These are phyloP conservation scores for Piloderma croceum DNA, from an alignment of 768 basidiomycete species.

Conservation along the genomic window DNA sequence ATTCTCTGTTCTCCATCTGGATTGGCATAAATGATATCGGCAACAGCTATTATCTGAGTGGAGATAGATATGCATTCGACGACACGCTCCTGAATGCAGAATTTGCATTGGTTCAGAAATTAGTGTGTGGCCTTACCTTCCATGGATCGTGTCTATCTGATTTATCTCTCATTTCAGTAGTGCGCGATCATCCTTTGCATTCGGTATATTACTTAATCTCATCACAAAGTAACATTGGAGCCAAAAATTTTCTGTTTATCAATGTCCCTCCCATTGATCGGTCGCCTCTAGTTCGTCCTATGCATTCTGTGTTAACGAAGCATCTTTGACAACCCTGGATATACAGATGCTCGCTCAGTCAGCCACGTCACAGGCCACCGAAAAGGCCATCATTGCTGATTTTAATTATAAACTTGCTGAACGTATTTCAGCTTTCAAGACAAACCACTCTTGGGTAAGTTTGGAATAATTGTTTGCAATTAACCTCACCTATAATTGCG, in stretches of 20 bases:
- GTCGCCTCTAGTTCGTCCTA: slow-evolving; percentile 38
- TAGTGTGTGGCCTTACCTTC: slow-evolving; percentile 28
- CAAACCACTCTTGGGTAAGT: slow-evolving; percentile 43
- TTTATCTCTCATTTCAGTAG: slow-evolving; percentile 27
- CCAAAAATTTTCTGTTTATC: slow-evolving; percentile 56
- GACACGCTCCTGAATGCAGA: slow-evolving; percentile 44
- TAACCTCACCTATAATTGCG: not conserved
- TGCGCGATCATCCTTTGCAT: slow-evolving; percentile 32
- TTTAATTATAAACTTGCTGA: slow-evolving; percentile 48
- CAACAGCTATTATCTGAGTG: slow-evolving; percentile 25
- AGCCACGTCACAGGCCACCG: slow-evolving; percentile 32
- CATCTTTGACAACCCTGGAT: slow-evolving; percentile 6
- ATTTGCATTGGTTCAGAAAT: slow-evolving; percentile 44
- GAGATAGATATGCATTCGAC: slow-evolving; percentile 12
- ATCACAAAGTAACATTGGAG: slow-evolving; percentile 41
- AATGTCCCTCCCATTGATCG: slow-evolving; percentile 57
- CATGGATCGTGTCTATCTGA: slow-evolving; percentile 15
- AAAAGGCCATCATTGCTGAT: slow-evolving; percentile 42
- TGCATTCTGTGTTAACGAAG: not conserved
- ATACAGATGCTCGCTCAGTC: slow-evolving; percentile 44
- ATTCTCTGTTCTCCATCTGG: slow-evolving; percentile 62
- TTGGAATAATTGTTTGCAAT: not conserved
- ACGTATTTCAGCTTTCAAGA: slow-evolving; percentile 36
- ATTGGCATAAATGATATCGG: slow-evolving; percentile 72
- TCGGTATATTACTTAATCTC: slow-evolving; percentile 23